Conservation (phyloP, 2,329 filamentous ascomycete species). For the Nemania sp. region DNA sequence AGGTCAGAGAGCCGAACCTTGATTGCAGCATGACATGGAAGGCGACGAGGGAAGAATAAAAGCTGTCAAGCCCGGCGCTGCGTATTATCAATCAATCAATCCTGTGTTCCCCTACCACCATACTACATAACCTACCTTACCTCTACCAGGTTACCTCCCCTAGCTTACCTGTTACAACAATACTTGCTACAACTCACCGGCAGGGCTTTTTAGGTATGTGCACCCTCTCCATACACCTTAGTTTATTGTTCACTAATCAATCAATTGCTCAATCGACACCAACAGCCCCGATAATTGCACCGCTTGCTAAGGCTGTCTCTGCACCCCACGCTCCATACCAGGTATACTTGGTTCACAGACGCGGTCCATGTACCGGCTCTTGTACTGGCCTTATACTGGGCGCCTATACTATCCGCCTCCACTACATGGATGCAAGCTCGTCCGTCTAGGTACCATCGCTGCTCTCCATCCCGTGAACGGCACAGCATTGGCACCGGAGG, state of each 20-base stretch:
- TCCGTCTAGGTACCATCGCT: background rate
- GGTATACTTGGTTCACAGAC: background rate
- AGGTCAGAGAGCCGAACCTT: background rate
- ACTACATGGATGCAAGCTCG: background rate
- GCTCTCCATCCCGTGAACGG: background rate
- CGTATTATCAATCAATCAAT: background rate
- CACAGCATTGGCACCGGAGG: conserved; percentile 8
- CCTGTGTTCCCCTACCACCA: background rate
- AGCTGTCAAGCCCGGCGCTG: conserved; percentile 1
- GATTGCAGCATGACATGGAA: too few relatives aligned
- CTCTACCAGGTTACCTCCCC: too few relatives aligned
- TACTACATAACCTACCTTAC: background rate
- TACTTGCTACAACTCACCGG: too few relatives aligned
- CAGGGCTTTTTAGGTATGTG: too few relatives aligned
- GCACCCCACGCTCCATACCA: background rate
- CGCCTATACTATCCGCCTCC: background rate
- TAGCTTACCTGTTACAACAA: too few relatives aligned
- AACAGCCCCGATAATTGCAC: background rate
- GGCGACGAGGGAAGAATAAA: conserved; percentile 10
- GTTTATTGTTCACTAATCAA: conserved; percentile 2
- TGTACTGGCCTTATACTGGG: too few relatives aligned
- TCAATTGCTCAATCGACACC: background rate
- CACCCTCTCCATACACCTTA: background rate
- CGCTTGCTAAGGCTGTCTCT: background rate
- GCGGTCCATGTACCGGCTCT: too few relatives aligned